Evolutionary conservation across 768 basidiomycete species (phyloP).

Genomic region (Boletus eberwhitei): DNA sequence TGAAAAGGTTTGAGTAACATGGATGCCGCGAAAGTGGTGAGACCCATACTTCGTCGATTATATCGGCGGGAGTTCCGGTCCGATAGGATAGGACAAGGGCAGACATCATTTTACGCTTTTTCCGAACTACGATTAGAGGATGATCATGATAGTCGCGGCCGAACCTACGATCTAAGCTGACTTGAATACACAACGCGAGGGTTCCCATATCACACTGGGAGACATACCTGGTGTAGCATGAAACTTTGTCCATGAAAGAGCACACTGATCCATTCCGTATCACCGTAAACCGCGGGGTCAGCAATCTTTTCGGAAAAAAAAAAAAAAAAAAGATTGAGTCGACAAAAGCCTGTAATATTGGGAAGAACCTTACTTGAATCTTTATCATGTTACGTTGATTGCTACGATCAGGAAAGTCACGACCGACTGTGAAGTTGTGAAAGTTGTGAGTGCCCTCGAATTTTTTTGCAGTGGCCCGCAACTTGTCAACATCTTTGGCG

Average conservation of each 20-base stretch:
- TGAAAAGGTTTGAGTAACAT: not conserved
- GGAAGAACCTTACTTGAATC: slow-evolving; percentile 55
- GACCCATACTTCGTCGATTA: slow-evolving; percentile 65
- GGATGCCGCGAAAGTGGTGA: not conserved
- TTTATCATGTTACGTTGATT: slow-evolving; percentile 85
- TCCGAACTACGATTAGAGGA: slow-evolving; percentile 8
- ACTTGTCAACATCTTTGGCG: slow-evolving; percentile 47
- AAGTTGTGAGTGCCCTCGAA: slow-evolving; percentile 95
- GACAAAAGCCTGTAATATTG: not conserved
- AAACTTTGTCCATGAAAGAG: slow-evolving; percentile 96
- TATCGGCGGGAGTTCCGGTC: slow-evolving; percentile 65
- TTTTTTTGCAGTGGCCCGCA: slow-evolving; percentile 55
- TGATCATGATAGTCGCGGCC: not conserved
- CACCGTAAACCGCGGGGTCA: slow-evolving; percentile 86
- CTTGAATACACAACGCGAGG: slow-evolving; percentile 22
- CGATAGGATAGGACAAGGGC: slow-evolving; percentile 76
- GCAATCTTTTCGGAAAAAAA: slow-evolving; percentile 47
- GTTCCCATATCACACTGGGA: slow-evolving; percentile 1
- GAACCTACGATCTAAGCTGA: slow-evolving; percentile 30
- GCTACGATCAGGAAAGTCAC: slow-evolving; percentile 79
- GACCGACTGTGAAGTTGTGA: slow-evolving; percentile 93
- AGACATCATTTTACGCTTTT: slow-evolving; percentile 95
- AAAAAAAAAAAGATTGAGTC: not conserved
- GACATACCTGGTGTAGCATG: slow-evolving; percentile 94
- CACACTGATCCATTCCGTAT: slow-evolving; percentile 93